These are phyloP conservation scores for Fusarium begoniae DNA, from an alignment of 2,329 filamentous ascomycete genomes.

Conservation along the genomic window DNA sequence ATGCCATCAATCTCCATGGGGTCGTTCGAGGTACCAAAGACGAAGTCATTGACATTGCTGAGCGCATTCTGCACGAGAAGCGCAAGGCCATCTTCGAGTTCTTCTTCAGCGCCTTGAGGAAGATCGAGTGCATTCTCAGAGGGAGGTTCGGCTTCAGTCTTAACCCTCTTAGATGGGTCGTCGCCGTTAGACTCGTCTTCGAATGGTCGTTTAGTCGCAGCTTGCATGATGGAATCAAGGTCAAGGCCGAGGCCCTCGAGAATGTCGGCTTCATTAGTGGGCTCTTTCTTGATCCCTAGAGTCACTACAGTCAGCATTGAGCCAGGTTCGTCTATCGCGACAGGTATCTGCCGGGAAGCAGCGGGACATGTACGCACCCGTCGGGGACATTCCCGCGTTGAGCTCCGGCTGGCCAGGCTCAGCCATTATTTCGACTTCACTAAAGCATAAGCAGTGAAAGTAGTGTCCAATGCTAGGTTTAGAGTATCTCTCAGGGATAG, in stretches of 20 bases:
- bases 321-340: slow-evolving; percentile 14
- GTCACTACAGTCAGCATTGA: slow-evolving; percentile 40
- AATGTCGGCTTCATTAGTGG: slow-evolving; percentile 49
- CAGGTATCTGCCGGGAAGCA: slow-evolving; percentile 13
- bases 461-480: background rate
- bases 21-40: slow-evolving; percentile 46
- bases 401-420: slow-evolving; percentile 51
- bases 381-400: slow-evolving; percentile 45
- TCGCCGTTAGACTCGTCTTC: slow-evolving; percentile 44
- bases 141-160: slow-evolving; percentile 41
- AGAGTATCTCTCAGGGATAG: slow-evolving; percentile 24
- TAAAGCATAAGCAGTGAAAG: slow-evolving; percentile 36
- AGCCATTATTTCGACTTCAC: slow-evolving; percentile 52
- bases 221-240: slow-evolving; percentile 48
- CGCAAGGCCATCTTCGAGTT: slow-evolving; percentile 49
- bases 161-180: slow-evolving; percentile 48
- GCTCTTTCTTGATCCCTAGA: slow-evolving; percentile 53
- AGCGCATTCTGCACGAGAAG: slow-evolving; percentile 54
- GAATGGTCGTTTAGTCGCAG: slow-evolving; percentile 51
- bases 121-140: slow-evolving; percentile 32
- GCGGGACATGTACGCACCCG: slow-evolving; percentile 46
- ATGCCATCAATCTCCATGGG: slow-evolving; percentile 49
- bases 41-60: slow-evolving; percentile 51
- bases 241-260: slow-evolving; percentile 49
- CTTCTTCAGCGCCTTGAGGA: slow-evolving; percentile 39